Conservation (phyloP, 495 filamentous ascomycete genomes). For the Tuber borchii region DNA sequence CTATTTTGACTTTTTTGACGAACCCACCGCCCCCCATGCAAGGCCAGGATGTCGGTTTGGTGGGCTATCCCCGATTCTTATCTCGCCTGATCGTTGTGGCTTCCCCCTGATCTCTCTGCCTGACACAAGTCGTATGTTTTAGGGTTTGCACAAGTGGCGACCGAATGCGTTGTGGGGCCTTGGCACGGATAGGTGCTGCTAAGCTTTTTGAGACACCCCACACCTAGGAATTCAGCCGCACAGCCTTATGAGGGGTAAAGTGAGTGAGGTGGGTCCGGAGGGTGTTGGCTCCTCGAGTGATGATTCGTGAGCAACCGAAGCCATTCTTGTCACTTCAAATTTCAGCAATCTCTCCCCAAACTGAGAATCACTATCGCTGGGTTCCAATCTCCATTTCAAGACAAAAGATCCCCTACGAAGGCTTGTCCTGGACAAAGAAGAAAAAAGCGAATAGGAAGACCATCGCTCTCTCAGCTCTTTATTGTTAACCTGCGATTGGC, state of each 20-base stretch:
- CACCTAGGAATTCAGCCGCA: background rate
- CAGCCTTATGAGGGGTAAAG: background rate
- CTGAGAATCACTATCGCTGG: background rate
- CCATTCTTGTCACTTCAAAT: no score
- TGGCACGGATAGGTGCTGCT: background rate
- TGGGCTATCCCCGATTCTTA: constrained; percentile 10
- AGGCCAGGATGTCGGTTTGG: constrained; percentile 17
- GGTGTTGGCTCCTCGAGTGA: no score
- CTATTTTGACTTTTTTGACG: no score
- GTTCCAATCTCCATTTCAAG: background rate
- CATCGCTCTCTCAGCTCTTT: no score
- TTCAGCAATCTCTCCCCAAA: background rate
- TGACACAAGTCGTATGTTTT: no score
- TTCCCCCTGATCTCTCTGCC: no score
- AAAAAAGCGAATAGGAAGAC: background rate
- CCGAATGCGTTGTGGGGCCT: no score
- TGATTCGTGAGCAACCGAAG: no score
- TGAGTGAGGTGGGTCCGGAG: no score
- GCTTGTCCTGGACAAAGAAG: background rate
- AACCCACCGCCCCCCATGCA: constrained; percentile 3
- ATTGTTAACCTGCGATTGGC: background rate
- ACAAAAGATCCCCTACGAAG: background rate
- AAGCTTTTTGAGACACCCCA: background rate
- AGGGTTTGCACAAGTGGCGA: no score
- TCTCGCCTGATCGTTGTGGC: constrained; percentile 6